Base-by-base conservation (phyloP, 306 rosid species). In the Carpinus viminea region DNA sequence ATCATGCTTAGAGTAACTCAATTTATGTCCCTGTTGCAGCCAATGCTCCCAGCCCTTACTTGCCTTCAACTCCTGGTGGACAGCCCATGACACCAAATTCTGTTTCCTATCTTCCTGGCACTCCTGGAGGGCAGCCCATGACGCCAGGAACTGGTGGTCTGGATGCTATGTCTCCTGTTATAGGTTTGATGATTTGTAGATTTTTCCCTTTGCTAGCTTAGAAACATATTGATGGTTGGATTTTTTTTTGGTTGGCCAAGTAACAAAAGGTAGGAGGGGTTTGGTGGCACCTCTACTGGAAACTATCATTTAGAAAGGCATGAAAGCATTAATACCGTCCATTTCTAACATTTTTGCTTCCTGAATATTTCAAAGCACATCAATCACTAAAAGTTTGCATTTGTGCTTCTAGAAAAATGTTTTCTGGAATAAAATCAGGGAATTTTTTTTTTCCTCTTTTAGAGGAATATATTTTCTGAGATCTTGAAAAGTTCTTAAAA, bases 71-170 rank as follows among this genome's bases (percentile, higher is more conserved):
- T 76, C 99, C 99, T 17, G 98, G 97, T 84, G 98, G 98, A 64
- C 98, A 93, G 88, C 99, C 99, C 51, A 90, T 91, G 99, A 96
- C 99, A 54, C 99, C 99, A 78, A 96, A 90, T 83, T 90, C 99
- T 13, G 98, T 87, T 28, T 90, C 96, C 70, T 96, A 90, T 89
- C 97, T 96, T 87, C 99, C 99, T 36, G 97, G 99, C 51, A 96
- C 99, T 57, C 99, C 99, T 73, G 99, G 99, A 70, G 99, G 99
- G 83, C 99, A 93, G 84, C 99, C 99, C 16, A 96, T 96, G 99
- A 96, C 99, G 64, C 99, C 98, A 21, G 99, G 99, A 78, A 90
- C 97, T 76, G 99, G 96, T 73, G 98, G 97, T 78, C 81, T 96
- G 79, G 99, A 96, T 82, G 88, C 87, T 82, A 93, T 96, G 98